Base-by-base conservation (phyloP, 1,139 yeast species). In the Taphrina sp. region DNA sequence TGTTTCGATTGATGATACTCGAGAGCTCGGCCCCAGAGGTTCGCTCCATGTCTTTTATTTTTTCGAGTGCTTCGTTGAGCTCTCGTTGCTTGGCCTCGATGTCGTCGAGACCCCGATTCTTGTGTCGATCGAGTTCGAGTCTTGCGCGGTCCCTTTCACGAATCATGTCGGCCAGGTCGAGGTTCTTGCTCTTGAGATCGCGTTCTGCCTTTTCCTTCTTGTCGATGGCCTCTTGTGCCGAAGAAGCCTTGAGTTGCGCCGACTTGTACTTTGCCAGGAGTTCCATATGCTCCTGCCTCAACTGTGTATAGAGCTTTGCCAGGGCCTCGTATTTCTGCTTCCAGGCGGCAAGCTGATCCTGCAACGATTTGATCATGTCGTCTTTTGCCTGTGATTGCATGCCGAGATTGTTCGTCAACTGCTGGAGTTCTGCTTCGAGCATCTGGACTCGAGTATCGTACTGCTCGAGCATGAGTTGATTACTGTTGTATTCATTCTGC, bases 71-170 rank as follows among this genome's bases (percentile, higher is more conserved):
- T 59, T 82, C 80, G 60, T 89, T 76, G 43, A 85, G 68, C 64
- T 84, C 84, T 1, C 89, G 74, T 63, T 82, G 82, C 39, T 86
- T 73, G 60, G 74, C 76, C 63, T 85, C 92, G 61, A 82, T 77
- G 63, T 83, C 87, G 62, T 76, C 81, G 59, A 80, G 83, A 62
- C 82, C 83, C 29, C 78, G 73, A 14, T 85, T 90, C 64, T 78
- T 81, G 20, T 80, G 70, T 63, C 89, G 78, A 64, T 88, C 96
- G 54, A 87, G 72, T 59, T 88, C 96, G 62, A 87, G 75, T 66
- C 94, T 78, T 0, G 95, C 95, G 58, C 95, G 77, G 66, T 89
- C 96, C 61, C 96, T 81, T 67, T 89, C 96, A 61, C 95, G 79
- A 59, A 88, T 88, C 65, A 89, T 76, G 65, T 88, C 95, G 1